Base-by-base conservation (phyloP, 345 rosid genomes). In the Isatis tinctoria region DNA sequence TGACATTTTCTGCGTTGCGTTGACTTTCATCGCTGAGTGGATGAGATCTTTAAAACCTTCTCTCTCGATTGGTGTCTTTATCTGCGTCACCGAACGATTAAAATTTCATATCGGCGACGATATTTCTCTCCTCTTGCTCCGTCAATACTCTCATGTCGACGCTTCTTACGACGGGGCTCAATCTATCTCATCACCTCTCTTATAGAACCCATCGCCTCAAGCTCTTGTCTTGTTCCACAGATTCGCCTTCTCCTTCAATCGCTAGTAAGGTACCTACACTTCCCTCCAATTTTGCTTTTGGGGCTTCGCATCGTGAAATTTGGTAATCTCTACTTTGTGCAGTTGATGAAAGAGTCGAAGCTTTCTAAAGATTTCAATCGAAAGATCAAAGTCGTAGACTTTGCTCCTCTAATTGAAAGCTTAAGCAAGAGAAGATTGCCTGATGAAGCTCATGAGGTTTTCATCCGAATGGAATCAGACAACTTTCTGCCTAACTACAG, bases 391-490 rank as follows among this genome's bases (percentile, higher is more conserved):
- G 18, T 72, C 60, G 83, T 82, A 20, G 82, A 83, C 66, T 84
- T 80, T 76, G 82, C 83, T 66, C 78, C 84, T 32, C 53, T 82
- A 18, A 66, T 83, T 14, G 48, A 78, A 43, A 63, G 17, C 40
- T 65, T 86, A 60, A 39, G 75, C 56, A 35, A 44, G 36, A 66
- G 85, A 59, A 72, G 64, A 62, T 70, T 58, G 71, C 78, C 84
- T 74, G 80, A 78, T 70, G 35, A 80, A 14, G 86, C 86, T 61
- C 70, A 75, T 45, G 83, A 85, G 64, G 40, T 85, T 20, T 80
- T 78, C 24, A 71, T 66, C 28, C 83, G 76, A 72, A 67, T 85
- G 85, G 84, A 77, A 84, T 72, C 80, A 18, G 65, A 80, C 41
- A 82, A 85, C 22, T 69, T 70, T 27, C 26, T 83, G 0, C 85